Evolutionary conservation across 1,284 basidiomycete genomes (phyloP).

Genomic region (Apiotrichum gamsii): DNA sequence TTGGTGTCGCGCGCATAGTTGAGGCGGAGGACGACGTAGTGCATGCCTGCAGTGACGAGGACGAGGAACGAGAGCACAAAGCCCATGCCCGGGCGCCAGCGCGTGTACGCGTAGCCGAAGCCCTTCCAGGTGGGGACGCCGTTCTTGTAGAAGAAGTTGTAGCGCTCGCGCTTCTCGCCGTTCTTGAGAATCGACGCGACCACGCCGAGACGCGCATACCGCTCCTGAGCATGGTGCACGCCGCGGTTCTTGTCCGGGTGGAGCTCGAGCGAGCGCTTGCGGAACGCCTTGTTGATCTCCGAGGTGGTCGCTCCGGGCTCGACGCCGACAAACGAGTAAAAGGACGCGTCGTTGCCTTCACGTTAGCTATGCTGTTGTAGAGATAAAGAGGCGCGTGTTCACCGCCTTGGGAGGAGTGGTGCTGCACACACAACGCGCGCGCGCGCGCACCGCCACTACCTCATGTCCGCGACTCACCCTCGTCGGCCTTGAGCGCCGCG

Average conservation of each 20-base stretch:
- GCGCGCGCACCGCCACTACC: neutral
- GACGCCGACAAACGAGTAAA: slow-evolving; percentile 80
- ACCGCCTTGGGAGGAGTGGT: too few relatives aligned
- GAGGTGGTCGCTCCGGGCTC: slow-evolving; percentile 60
- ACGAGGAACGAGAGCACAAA: slow-evolving; percentile 69
- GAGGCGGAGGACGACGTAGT: slow-evolving; percentile 68
- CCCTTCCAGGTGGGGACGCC: slow-evolving; percentile 47
- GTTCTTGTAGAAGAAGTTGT: slow-evolving; percentile 50
- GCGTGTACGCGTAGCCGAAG: slow-evolving; percentile 75
- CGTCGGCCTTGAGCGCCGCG: slow-evolving; percentile 66
- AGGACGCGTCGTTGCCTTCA: slow-evolving; percentile 57
- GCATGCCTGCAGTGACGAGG: slow-evolving; percentile 65
- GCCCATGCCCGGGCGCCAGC: slow-evolving; percentile 81
- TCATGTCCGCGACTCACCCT: slow-evolving; percentile 53
- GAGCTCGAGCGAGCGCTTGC: slow-evolving; percentile 76
- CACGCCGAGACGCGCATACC: slow-evolving; percentile 81
- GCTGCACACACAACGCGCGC: too few relatives aligned
- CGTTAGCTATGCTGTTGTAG: too few relatives aligned
- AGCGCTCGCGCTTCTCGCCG: slow-evolving; percentile 68
- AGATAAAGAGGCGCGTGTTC: too few relatives aligned
- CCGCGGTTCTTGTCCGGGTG: slow-evolving; percentile 92
- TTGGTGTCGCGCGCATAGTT: slow-evolving; percentile 67
- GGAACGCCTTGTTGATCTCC: slow-evolving; percentile 79
- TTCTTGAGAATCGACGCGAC: slow-evolving; percentile 73
- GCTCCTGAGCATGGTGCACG: slow-evolving; percentile 70